Evolutionary conservation across 2,329 filamentous ascomycete species (phyloP).

Genomic region (Nakataea oryzae): DNA sequence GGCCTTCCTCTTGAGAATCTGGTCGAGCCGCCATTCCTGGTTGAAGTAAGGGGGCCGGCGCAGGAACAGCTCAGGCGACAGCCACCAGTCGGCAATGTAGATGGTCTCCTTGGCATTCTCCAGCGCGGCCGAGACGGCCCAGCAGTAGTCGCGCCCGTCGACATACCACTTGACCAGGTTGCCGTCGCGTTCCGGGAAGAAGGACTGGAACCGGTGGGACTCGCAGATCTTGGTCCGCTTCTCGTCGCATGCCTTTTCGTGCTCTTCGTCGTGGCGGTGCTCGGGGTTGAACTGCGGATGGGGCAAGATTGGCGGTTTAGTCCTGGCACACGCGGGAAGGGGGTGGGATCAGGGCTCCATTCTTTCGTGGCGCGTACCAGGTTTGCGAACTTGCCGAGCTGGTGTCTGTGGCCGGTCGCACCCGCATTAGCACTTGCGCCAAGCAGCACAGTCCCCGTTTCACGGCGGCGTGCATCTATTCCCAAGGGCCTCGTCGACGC

Average conservation of each 20-base stretch:
- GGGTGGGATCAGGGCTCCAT: too few relatives aligned
- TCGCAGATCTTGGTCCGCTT: slow-evolving; percentile 66
- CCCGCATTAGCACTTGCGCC: not conserved
- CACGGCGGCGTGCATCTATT: not conserved
- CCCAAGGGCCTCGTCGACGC: not conserved
- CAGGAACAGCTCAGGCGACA: slow-evolving; percentile 80
- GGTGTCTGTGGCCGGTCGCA: slow-evolving; percentile 25
- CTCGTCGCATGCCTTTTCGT: slow-evolving; percentile 73
- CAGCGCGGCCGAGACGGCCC: slow-evolving; percentile 83
- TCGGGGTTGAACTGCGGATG: slow-evolving; percentile 66
- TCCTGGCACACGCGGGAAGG: too few relatives aligned
- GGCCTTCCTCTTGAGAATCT: slow-evolving; percentile 75
- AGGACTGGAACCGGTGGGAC: slow-evolving; percentile 77
- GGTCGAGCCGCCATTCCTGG: slow-evolving; percentile 80
- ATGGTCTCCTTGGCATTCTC: slow-evolving; percentile 86
- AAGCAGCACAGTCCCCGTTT: not conserved
- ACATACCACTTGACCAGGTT: slow-evolving; percentile 97
- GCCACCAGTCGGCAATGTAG: slow-evolving; percentile 96
- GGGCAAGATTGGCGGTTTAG: not conserved
- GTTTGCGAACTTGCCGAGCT: slow-evolving; percentile 54
- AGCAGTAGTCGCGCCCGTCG: slow-evolving; percentile 90
- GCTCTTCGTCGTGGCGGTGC: slow-evolving; percentile 87
- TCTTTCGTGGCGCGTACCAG: slow-evolving; percentile 39
- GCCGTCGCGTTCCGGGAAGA: slow-evolving; percentile 74
- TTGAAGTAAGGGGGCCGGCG: slow-evolving; percentile 73